phyloP scores from a whole-genome alignment of 208 protist genomes.

The Porcisia deanei region DNA sequence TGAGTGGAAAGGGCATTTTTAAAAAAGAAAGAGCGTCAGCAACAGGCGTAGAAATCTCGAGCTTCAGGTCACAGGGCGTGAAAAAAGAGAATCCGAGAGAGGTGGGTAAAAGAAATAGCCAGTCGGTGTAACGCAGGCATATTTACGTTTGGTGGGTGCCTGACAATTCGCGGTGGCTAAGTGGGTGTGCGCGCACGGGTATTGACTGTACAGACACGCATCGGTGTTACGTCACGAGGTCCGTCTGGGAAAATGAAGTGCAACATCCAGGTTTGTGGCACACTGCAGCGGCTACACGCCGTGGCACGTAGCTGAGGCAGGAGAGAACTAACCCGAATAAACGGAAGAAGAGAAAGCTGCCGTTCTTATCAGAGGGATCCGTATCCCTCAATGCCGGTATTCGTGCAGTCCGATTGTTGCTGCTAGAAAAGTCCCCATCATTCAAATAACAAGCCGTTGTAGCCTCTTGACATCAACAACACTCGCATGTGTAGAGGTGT shows the following conservation, averaged over 20 bases:
- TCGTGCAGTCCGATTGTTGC: not conserved
- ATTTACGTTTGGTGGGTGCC: too few relatives aligned
- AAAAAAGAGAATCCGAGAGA: not conserved
- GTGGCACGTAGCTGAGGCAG: not conserved
- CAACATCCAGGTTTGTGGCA: not conserved
- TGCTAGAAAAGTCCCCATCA: too few relatives aligned
- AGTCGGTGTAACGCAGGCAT: too few relatives aligned
- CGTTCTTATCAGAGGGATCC: not conserved
- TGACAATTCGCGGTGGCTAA: not conserved
- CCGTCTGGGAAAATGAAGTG: not conserved
- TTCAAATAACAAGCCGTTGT: not conserved
- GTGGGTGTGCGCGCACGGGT: not conserved
- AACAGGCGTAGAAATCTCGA: not conserved
- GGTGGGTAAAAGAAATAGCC: too few relatives aligned
- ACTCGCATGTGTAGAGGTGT: not conserved
- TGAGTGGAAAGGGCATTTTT: too few relatives aligned
- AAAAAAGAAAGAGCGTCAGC: not conserved
- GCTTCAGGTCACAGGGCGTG: not conserved
- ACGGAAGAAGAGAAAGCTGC: not conserved
- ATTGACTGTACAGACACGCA: not conserved
- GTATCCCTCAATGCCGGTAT: not conserved
- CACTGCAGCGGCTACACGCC: not conserved
- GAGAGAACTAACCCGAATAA: not conserved
- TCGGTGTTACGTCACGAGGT: not conserved
- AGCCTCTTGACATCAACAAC: not conserved